Base-by-base conservation (phyloP, 1,139 yeast species). In the Suhomyces bribrorum region DNA sequence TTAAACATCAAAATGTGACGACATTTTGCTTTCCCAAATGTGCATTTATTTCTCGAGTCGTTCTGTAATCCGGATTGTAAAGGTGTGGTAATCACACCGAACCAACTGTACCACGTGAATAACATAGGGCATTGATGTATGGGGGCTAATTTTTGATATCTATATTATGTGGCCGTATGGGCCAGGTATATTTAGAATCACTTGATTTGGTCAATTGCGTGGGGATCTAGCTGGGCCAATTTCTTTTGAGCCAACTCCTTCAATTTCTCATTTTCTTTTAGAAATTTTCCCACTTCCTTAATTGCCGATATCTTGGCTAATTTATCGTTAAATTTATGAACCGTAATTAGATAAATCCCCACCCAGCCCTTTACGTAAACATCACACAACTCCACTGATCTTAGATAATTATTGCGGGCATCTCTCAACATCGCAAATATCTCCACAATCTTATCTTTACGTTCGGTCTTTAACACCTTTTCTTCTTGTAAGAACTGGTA, bases 331-430 rank as follows among this genome's bases (percentile, higher is more conserved):
- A 65, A 52, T 7, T 47, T 48, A 25, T 53, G 45, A 12, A 50
- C 50, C n/a, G 54, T 27, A 20, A 78, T 61, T 3, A 73, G 58
- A 35, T 69, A 71, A 4, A 88, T 66, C 0, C 95, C 95, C 39
- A 81, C 64, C 96, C 96, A 89, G 15, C 87, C 85, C 46, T 86
- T 74, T 13, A 77, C 62, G 57, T 79, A 84, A 30, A 70, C 69
- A 29, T 84, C 86, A 49, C 87, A 83, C 32, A 90, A 66, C 62
- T 90, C 97, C 11, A 86, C 79, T 9, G 89, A 64, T 45, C 94
- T 73, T 39, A 83, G 64, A 50, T 78, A 85, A 52, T 79, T 74
- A 52, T 81, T 73, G 31, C 83, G 58, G 2, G 74, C 62, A 30
- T 62, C 62, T 37, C 53, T 62, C 44, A 74, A 50, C 27, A 52